These are phyloP conservation scores for Hygrophoropsis aurantiaca DNA, from an alignment of 768 basidiomycete genomes.

Conservation along the genomic window DNA sequence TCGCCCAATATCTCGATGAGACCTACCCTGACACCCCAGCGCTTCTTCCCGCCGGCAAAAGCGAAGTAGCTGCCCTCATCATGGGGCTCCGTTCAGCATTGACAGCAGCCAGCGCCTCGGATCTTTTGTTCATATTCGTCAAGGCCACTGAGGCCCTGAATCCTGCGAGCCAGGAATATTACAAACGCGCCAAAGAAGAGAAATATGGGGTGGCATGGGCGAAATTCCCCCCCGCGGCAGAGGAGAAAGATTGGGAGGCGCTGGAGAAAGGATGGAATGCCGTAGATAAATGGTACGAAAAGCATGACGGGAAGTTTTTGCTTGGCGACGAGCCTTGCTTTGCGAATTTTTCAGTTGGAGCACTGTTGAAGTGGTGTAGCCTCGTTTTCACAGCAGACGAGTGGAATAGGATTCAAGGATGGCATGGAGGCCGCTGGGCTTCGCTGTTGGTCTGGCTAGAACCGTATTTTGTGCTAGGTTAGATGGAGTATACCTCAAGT, in stretches of 20 bases:
- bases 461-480: too few species aligned
- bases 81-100: too few species aligned
- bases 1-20: constrained; percentile 51
- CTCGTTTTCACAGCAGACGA: too few species aligned
- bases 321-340: constrained; percentile 19
- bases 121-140: constrained; percentile 20
- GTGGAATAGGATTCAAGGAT: too few species aligned
- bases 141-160: constrained; percentile 24
- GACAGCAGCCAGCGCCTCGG: neutral
- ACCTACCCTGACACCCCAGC: constrained; percentile 44
- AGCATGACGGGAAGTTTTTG: neutral
- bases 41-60: constrained; percentile 30
- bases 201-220: constrained; percentile 39
- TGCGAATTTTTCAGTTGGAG: constrained; percentile 20
- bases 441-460: too few species aligned
- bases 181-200: constrained; percentile 34
- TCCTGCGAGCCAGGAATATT: constrained; percentile 37
- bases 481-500: too few species aligned
- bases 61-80: too few species aligned
- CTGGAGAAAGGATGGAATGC: constrained; percentile 31
- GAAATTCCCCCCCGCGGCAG: constrained; percentile 24
- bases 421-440: too few species aligned
- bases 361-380: constrained; percentile 10
- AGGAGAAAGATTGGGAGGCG: constrained; percentile 35
- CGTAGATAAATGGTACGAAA: constrained; percentile 12